Percentiles rank a stretch among this genome's conserved stretches.
phyloP scores from a whole-genome alignment of 768 basidiomycete genomes.

The Collybiopsis luxurians region DNA sequence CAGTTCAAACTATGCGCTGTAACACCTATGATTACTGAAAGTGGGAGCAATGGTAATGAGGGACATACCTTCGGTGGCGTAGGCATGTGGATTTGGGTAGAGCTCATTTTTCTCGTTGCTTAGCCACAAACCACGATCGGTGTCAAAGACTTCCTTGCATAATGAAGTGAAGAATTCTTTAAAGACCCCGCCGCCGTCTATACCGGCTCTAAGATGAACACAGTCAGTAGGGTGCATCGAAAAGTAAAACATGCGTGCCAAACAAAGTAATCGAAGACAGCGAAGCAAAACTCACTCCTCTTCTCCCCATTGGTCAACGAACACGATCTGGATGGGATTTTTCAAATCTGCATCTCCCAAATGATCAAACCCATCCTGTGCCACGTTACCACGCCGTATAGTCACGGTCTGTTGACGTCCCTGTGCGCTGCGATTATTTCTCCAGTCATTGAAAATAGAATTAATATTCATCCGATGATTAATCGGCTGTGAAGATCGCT shows the following conservation, averaged over 20 bases:
- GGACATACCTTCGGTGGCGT: conserved; percentile 79
- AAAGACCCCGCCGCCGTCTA: conserved; percentile 96
- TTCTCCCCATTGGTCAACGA: conserved; percentile 86
- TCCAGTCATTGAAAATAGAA: background rate
- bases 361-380: conserved; percentile 89
- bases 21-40: background rate
- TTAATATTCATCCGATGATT: background rate
- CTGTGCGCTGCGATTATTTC: background rate
- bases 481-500: background rate
- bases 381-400: conserved; percentile 73
- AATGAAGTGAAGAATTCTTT: conserved; percentile 96
- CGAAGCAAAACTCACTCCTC: conserved; percentile 61
- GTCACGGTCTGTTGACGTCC: conserved; percentile 36
- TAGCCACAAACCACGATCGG: conserved; percentile 92
- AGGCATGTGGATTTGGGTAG: conserved; percentile 91
- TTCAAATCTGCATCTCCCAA: conserved; percentile 79
- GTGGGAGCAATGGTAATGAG: background rate
- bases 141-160: conserved; percentile 92
- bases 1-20: conserved; percentile 82
- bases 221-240: background rate
- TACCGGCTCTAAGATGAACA: conserved; percentile 62
- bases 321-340: conserved; percentile 82
- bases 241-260: background rate
- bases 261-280: background rate
- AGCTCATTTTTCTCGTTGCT: conserved; percentile 88